phyloP scores from a whole-genome alignment of 2,329 filamentous ascomycete genomes.

The Zymoseptoria tritici region DNA sequence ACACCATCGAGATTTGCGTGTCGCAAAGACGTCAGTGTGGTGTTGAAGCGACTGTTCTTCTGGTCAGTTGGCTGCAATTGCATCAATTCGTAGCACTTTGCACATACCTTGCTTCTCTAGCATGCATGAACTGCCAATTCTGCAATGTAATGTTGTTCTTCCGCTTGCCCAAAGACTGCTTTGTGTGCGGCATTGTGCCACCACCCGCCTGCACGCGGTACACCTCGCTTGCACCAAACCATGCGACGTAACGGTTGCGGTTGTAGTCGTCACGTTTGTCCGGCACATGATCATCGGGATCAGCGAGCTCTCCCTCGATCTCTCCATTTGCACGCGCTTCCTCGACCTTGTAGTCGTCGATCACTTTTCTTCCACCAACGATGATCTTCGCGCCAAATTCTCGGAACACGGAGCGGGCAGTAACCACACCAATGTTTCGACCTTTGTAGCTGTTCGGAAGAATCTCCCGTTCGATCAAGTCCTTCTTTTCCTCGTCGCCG shows the following conservation, averaged over 20 bases:
- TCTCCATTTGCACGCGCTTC: conserved; percentile 68
- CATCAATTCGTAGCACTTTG: neutral
- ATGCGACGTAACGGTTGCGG: conserved; percentile 97
- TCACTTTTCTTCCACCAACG: conserved; percentile 77
- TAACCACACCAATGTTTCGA: conserved; percentile 92
- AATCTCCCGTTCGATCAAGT: conserved; percentile 89
- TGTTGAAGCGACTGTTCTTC: conserved; percentile 70
- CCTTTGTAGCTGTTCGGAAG: conserved; percentile 99
- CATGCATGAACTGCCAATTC: conserved; percentile 97
- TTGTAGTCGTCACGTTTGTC: conserved; percentile 83
- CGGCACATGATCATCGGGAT: conserved; percentile 75
- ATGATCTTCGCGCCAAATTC: conserved; percentile 94
- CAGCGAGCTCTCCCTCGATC: conserved; percentile 81
- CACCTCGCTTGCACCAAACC: conserved; percentile 93
- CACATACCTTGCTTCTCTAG: conserved; percentile 75
- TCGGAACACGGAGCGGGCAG: conserved; percentile 89
- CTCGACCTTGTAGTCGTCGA: conserved; percentile 81
- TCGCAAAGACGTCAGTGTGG: conserved; percentile 61
- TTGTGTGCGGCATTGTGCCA: conserved; percentile 53
- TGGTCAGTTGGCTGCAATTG: conserved; percentile 1
- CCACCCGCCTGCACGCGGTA: conserved; percentile 63
- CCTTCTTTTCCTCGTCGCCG: conserved; percentile 91
- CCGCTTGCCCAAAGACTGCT: conserved; percentile 57
- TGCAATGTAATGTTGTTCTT: conserved; percentile 82
- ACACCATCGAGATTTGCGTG: conserved; percentile 64